phyloP scores from a whole-genome alignment of 2,329 filamentous ascomycete species.

The Zarea fungicola region DNA sequence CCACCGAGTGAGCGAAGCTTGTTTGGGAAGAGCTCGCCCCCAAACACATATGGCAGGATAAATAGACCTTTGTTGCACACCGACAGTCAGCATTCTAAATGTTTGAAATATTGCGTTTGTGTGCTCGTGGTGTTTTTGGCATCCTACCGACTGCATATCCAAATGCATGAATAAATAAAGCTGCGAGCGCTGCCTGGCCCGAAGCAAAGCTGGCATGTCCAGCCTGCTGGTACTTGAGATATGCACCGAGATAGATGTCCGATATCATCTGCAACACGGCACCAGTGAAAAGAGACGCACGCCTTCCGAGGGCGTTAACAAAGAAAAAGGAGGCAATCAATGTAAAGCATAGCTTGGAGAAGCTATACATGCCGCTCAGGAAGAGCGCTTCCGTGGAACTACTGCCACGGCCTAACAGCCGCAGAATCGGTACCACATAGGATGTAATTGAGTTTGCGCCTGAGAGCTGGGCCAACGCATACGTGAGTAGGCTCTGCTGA shows the following conservation, averaged over 20 bases:
- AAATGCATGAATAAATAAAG: conserved; percentile 40
- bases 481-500: conserved; percentile 32
- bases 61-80: conserved; percentile 25
- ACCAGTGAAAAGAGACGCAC: conserved; percentile 31
- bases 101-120: not conserved
- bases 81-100: conserved; percentile 8
- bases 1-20: conserved; percentile 38
- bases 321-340: conserved; percentile 39
- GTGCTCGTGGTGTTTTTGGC: not conserved
- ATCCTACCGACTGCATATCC: conserved; percentile 31
- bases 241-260: conserved; percentile 36
- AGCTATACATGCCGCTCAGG: conserved; percentile 35
- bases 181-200: conserved; percentile 34
- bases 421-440: conserved; percentile 38
- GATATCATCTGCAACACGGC: conserved; percentile 33
- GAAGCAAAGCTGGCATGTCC: conserved; percentile 22
- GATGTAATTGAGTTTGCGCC: conserved; percentile 39
- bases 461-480: conserved; percentile 37
- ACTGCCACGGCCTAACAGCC: conserved; percentile 28
- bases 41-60: conserved; percentile 40
- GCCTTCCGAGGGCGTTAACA: conserved; percentile 37
- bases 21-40: conserved; percentile 40
- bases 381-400: conserved; percentile 30
- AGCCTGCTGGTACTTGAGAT: conserved; percentile 29
- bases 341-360: conserved; percentile 38